Base-by-base conservation (phyloP, 2,329 filamentous ascomycete genomes). In the Cladobotryum protrusum region DNA sequence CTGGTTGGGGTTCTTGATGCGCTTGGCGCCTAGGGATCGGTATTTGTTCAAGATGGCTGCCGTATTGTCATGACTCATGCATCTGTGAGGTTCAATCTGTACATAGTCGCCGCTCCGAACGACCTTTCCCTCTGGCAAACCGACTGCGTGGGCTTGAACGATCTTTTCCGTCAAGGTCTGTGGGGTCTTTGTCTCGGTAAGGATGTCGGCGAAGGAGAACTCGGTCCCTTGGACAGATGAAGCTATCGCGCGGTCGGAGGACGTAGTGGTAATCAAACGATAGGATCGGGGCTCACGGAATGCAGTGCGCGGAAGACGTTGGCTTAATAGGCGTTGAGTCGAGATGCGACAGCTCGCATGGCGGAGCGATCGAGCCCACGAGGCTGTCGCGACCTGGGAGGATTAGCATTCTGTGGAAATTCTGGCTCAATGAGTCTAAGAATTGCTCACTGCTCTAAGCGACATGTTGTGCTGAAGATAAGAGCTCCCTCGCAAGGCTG, bases 121-220 rank as follows among this genome's bases (percentile, higher is more conserved):
- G 50, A 78, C 73, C 71, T 96, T 96, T 53, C 83, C 88, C 12
- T 81, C 67, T 1, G 87, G 70, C 1, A 96, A 77, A 9, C 84
- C 88, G n/a, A 90, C 76, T 1, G 89, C 79, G 67, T 95, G 85
- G 14, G 77, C 71, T 66, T 96, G 91, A 0, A 96, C 85, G 52
- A 96, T 95, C 75, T 96, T 96, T 67, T 96, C 91, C 2, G 88
- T 93, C 47, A 96, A 70, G 3, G 88, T 96, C 69, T 96, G 90
- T 0, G 87, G 79, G 24, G 43, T 45, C 15, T 17, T 34, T 12
- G 29, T 35, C 32, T 45, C 43, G 17, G 40, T 42, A n/a, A 19
- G 32, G 43, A 36, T 42, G 13, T 42, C 40, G 40, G 17, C 40
- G 43, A 45, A 45, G 29, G 43, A 45, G 43, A 34, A 34, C 29